Base-by-base conservation (phyloP, 768 basidiomycete genomes). In the Phaeotremella skinneri region DNA sequence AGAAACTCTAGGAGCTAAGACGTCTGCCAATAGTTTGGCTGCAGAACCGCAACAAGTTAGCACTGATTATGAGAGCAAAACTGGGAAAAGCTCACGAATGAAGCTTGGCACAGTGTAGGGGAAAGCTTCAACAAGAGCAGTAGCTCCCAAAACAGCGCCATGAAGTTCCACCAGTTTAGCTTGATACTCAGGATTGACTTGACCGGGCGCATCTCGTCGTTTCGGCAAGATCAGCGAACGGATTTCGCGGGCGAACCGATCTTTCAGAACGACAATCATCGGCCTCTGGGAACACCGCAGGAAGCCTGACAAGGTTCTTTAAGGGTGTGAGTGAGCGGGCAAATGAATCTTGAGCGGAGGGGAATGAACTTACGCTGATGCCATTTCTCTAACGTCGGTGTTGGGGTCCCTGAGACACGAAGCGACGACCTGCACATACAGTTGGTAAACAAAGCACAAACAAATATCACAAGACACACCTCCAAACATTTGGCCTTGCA, bases 61-160 rank as follows among this genome's bases (percentile, higher is more conserved):
- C 49, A 59, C 37, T 32, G n/a, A 26, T 50, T 21, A 21, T 47
- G 23, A n/a, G n/a, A n/a, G n/a, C n/a, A n/a, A 51, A 13, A 27
- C 1, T 32, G 45, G 4, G 48, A 1, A 3, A 14, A 14, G 62
- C 83, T 62, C 37, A 71, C 69, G 75, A 17, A 94, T 86, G 88
- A 92, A 98, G 62, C 86, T 85, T 70, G 94, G 94, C 14, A 97
- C 87, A 1, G 91, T 92, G 78, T 96, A 96, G 0, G 94, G 94
- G 74, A 89, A 94, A 57, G 91, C 93, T 68, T 93, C 90, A 31
- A 98, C 85, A 69, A 98, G 80, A 4, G 94, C 90, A 64, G 90
- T 90, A 43, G 93, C 85, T n/a, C 94, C 94, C 49, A 98, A 81
- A 57, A 98, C 88, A 1, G 91, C 91, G 29, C 89, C 89, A 73